Base-by-base conservation (phyloP, 1,284 basidiomycete genomes). In the Ceratobasidium sp. region DNA sequence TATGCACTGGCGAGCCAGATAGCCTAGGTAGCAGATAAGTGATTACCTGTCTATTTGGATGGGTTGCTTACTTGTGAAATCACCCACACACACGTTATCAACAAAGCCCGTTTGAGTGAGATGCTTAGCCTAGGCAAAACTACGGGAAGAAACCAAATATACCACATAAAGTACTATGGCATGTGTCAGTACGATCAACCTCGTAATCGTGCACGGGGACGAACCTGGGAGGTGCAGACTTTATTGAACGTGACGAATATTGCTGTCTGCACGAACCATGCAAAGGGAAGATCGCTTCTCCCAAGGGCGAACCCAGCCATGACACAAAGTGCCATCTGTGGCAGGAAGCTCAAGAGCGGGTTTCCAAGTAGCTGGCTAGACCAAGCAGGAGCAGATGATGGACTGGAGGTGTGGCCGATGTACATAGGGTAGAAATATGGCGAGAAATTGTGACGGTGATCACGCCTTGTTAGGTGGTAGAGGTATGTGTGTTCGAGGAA, bases 381-480 rank as follows among this genome's bases (percentile, higher is more conserved):
- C 30, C 57, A 30, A n/a, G 48, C 28, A 21, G 36, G 59, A 45
- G 39, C 3, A 50, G 64, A n/a, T 39, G 75, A 52, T 5, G 55
- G 26, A 9, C 64, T 36, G 28, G 73, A 71, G 75, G 78, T 78
- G 53, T 79, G 77, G 16, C 80, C 78, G 58, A 98, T 88, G 80
- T 99, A 98, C 43, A 92, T 96, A 52, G 92, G 88, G 80, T 98
- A 95, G 81, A 97, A 99, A 83, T 98, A 98, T 0, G 96, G 93
- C 16, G 94, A 95, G 81, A 99, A 99, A 81, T 99, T 99, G 83
- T 99, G 97, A 67, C 96, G 89, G 78, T 98, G 96, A 81, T 99
- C 97, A 28, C 93, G 87, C 41, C 97, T 88, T 74, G 90, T 87
- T 2, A 96, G 82, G 78, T 99, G 97, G 81, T 99, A 98, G 18